Base-by-base conservation (phyloP, 306 rosid genomes). In the Hippophae gyantsensis region DNA sequence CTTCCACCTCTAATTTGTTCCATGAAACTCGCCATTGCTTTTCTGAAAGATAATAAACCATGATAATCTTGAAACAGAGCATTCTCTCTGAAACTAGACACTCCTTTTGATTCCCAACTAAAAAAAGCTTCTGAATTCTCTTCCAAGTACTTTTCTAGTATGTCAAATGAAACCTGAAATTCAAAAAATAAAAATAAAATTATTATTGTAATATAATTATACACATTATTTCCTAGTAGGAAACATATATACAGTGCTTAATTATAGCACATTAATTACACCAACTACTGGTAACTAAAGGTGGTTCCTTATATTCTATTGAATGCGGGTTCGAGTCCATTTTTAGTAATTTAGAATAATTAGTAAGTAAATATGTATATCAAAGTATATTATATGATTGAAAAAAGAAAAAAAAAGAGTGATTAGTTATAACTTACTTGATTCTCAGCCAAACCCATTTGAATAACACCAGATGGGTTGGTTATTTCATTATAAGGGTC, bases 61-160 rank as follows among this genome's bases (percentile, higher is more conserved):
- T 92, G 99, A 61, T 92, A 92, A 60, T 92, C 99, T 78, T 92
- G 99, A 69, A 87, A 92, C 66, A 92, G 66, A 6, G 99, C 99
- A 62, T 85, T 86, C 41, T 92, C 99, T 77, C 90, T 78, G 45
- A 92, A 92, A 7, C 87, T 72, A 25, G 78, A 38, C 50, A 64
- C 80, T 53, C 7, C 6, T 12, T 85, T 84, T 56, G 72, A 74
- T 48, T 83, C 95, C 86, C 71, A 72, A 56, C 70, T 77, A 3
- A 73, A 71, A 3, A 73, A 71, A 2, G 77, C 81, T 41, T 79
- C 93, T 50, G 82, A 56, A 52, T 88, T 71, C 43, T 80, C 54
- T 57, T 88, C 95, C 67, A 83, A 60, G 76, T 78, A 87, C 59
- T 81, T 80, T 13, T 92, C 96, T 42, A 92, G 61, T 73, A 87